Evolutionary conservation across 768 basidiomycete species (phyloP), one percentile per base, ranked within the genome.

Genomic region (Tubosaeta sp.): DNA sequence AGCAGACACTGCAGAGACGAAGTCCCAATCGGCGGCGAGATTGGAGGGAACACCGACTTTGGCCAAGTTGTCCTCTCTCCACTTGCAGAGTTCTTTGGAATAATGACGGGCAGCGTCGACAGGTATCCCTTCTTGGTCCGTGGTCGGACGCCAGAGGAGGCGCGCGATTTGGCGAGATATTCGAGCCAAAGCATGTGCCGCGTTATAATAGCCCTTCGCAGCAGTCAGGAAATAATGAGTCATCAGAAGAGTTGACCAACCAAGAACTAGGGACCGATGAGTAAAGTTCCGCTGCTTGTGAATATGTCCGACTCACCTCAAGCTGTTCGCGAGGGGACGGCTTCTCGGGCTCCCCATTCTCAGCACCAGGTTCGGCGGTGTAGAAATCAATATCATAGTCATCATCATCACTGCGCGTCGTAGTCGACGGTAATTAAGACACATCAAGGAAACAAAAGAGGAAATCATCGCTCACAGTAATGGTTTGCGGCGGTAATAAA

Each of bases 301-400:
- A 31, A 44, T 1, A 55, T 34, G 30, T 48, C 43, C 48, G 51
- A 61, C 73, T 58, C 59, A 88, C 88, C 78, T 90, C 88, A 36
- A 89, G 72, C 65, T 90, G 88, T 67, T 89, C 87, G 60, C 88
- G 76, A 27, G 86, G 83, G 18, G 84, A 85, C 39, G 84, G 80
- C 46, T 76, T 72, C 41, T 73, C 70, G 35, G 70, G 69, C 42
- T 80, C 80, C n/a, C 69, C 53, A 31, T 72, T 69, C 40, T 83
- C 82, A 25, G 64, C 65, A 25, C 78, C 71, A 52, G 83, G 83
- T 56, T 87, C 87, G 31, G 77, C 83, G 5, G 84, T 87, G 66
- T 90, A 90, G 59, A 91, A 90, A 67, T 90, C 89, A 56, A 93
- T 86, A 63, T 93, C 87, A 63, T 91, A 92, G 70, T 93, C 90